phyloP scores from a whole-genome alignment of 192 early-diverging fungal genomes.

The Linnemannia hyalina region DNA sequence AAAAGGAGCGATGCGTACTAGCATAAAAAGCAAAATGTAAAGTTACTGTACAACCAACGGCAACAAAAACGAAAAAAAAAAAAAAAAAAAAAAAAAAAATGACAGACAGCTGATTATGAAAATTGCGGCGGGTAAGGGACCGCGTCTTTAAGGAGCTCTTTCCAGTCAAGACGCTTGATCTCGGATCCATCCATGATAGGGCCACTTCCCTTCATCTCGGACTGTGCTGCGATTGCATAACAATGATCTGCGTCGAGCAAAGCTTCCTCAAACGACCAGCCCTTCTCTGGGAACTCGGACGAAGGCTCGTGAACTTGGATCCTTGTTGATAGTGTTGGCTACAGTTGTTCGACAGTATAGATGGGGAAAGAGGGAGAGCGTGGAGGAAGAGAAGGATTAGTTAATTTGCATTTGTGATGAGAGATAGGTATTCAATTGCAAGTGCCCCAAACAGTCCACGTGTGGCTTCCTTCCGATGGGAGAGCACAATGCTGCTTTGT shows the following conservation, averaged over 20 bases:
- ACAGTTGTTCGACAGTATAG: background rate
- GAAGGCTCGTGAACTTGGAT: slow-evolving; percentile 22
- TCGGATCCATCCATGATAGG: slow-evolving; percentile 34
- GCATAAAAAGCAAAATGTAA: background rate
- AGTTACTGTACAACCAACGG: background rate
- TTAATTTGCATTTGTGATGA: background rate
- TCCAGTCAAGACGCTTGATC: slow-evolving; percentile 34
- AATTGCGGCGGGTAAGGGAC: slow-evolving; percentile 28
- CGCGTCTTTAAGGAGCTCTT: slow-evolving; percentile 38
- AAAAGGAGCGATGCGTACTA: too few relatives aligned
- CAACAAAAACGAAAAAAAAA: background rate
- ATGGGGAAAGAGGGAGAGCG: background rate
- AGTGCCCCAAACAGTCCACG: background rate
- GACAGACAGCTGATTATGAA: background rate
- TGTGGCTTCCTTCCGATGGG: background rate
- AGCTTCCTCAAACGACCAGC: slow-evolving; percentile 46
- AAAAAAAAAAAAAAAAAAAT: too few relatives aligned
- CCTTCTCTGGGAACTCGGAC: slow-evolving; percentile 29
- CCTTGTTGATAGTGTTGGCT: slow-evolving; percentile 38
- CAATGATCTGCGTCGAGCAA: slow-evolving; percentile 40
- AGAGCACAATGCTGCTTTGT: background rate
- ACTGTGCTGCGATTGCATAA: slow-evolving; percentile 44
- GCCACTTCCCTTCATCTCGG: slow-evolving; percentile 18
- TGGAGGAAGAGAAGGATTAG: background rate
- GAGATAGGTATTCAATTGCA: background rate